A percentile compares a stretch with the other conserved stretches of the same genome.
Conservation (phyloP, 2,329 filamentous ascomycete species). For the Fusarium mangiferae region DNA sequence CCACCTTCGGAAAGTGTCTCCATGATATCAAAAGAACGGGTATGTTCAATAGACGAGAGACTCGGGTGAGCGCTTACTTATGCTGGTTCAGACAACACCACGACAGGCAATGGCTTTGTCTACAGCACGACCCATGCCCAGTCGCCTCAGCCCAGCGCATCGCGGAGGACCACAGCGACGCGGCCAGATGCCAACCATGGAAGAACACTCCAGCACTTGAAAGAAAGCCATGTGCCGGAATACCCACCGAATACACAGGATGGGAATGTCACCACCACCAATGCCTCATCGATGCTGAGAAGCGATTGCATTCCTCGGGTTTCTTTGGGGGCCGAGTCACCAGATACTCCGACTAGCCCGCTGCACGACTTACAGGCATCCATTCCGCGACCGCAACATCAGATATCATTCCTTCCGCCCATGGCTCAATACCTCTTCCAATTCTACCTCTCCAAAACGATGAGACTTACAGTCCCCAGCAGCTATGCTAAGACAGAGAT, state of each 20-base stretch:
- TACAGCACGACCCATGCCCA: background rate
- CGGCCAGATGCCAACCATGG: background rate
- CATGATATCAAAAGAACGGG: constrained; percentile 4
- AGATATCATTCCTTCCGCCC: background rate
- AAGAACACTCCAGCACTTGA: too few relatives aligned
- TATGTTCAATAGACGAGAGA: background rate
- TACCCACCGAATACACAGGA: accelerated
- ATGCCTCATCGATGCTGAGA: background rate
- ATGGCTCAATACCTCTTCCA: constrained; percentile 23
- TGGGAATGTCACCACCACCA: too few relatives aligned
- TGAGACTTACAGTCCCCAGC: constrained; percentile 30
- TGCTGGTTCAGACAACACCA: background rate
- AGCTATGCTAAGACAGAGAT: constrained; percentile 21
- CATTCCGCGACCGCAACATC: background rate
- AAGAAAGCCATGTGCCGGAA: accelerated
- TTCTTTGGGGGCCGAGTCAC: background rate
- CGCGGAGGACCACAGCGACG: background rate
- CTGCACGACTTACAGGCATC: background rate
- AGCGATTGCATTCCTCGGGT: background rate
- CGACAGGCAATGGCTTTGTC: constrained; percentile 7
- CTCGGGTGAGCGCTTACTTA: background rate
- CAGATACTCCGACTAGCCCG: background rate
- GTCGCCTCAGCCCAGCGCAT: accelerated
- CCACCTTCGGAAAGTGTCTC: constrained; percentile 22
- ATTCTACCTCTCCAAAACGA: constrained; percentile 32